Conservation (phyloP, 768 basidiomycete species). For the Russula vinacea region DNA sequence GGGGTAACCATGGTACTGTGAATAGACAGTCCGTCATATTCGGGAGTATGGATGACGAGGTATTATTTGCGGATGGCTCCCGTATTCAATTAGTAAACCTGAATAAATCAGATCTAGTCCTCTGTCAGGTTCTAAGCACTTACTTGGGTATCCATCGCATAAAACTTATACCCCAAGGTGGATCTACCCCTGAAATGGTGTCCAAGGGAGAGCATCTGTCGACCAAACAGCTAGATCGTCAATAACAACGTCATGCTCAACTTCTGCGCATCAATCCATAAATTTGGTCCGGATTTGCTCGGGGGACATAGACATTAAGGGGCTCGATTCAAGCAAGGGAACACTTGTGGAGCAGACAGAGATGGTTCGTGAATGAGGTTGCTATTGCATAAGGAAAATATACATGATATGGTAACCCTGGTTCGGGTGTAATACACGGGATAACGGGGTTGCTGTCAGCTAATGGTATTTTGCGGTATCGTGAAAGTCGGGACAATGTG, state of each 20-base stretch:
- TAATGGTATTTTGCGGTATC: slow-evolving; percentile 4
- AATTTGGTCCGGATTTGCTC: background rate
- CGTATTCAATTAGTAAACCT: background rate
- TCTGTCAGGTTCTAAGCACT: background rate
- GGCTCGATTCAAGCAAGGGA: background rate
- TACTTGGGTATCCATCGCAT: background rate
- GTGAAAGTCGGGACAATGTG: background rate
- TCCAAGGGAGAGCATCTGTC: background rate
- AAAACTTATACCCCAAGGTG: too few relatives aligned
- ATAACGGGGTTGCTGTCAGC: background rate
- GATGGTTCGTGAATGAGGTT: background rate
- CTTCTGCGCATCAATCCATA: background rate
- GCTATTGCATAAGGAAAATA: background rate
- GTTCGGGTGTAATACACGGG: background rate
- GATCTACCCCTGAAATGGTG: background rate
- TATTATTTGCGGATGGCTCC: background rate
- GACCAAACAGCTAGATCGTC: background rate
- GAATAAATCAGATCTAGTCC: background rate
- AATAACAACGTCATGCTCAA: background rate
- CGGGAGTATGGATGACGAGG: background rate
- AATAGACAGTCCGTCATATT: background rate
- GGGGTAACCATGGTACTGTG: slow-evolving; percentile 26
- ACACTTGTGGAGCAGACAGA: background rate
- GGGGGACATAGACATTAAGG: background rate
- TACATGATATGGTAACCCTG: background rate